A percentile compares a stretch with the other conserved stretches of the same genome.
Conservation (phyloP, 2,329 filamentous ascomycete species). For the Colletotrichum sojae region DNA sequence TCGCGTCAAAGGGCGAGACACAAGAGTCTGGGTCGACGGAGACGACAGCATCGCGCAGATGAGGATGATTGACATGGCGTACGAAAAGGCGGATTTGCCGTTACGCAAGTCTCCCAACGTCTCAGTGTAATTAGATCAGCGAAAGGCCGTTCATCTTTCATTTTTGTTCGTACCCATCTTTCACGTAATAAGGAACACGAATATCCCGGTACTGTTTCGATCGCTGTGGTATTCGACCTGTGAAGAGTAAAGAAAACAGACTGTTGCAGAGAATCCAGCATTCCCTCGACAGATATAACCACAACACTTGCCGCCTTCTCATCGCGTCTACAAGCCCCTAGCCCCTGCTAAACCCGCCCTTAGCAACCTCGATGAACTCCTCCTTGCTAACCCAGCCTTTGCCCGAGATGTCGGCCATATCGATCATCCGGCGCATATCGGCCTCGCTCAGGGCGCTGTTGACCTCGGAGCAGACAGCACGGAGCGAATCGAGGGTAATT, state of each 20-base stretch:
- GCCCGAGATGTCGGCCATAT: constrained; percentile 95
- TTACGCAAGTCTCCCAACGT: constrained; percentile 40
- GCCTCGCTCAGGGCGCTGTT: constrained; percentile 89
- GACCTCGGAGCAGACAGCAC: constrained; percentile 88
- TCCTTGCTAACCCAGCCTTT: constrained; percentile 83
- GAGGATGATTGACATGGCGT: constrained; percentile 62
- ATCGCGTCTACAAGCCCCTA: background rate
- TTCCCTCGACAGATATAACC: background rate
- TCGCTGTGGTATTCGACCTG: too few species aligned
- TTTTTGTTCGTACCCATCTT: background rate
- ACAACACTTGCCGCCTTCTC: background rate
- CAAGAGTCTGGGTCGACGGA: constrained; percentile 55
- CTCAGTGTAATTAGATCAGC: background rate
- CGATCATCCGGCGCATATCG: constrained; percentile 95
- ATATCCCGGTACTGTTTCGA: background rate
- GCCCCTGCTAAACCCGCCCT: constrained; percentile 35
- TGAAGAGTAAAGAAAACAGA: background rate
- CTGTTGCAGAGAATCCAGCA: background rate
- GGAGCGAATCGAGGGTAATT: constrained; percentile 90
- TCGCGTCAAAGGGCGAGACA: constrained; percentile 54
- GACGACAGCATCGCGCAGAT: constrained; percentile 61
- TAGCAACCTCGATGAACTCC: constrained; percentile 74
- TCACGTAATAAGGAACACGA: background rate
- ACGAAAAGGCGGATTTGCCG: constrained; percentile 52
- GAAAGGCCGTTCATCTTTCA: too few species aligned